Conservation (phyloP, 164 flowering plant species). For the Hamamelis virginiana region DNA sequence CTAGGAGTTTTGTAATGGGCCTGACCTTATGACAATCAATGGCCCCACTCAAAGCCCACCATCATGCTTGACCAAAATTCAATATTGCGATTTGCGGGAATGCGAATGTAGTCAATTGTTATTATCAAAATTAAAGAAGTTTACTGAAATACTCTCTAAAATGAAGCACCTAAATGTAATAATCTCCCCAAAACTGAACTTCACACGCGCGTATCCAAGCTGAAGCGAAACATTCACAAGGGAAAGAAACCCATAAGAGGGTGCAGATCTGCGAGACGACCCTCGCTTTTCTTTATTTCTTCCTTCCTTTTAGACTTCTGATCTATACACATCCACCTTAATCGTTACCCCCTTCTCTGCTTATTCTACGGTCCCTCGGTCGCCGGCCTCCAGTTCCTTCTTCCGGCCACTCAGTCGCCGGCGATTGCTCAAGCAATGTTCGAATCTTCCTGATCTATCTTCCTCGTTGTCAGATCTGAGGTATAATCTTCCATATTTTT, state of each 20-base stretch:
- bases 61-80: too few species aligned
- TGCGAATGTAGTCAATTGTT: too few species aligned
- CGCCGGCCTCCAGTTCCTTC: neutral
- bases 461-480: slow-evolving; percentile 32
- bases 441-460: slow-evolving; percentile 6
- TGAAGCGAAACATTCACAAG: neutral
- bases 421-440: neutral
- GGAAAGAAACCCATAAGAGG: neutral
- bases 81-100: too few species aligned
- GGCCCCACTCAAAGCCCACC: too few species aligned
- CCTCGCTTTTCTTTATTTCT: neutral
- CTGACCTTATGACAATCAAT: too few species aligned
- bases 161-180: too few species aligned
- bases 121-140: too few species aligned
- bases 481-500: slow-evolving; percentile 9
- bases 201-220: too few species aligned
- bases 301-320: neutral
- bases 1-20: too few species aligned
- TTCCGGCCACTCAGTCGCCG: neutral
- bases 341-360: neutral
- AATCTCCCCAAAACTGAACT: slow-evolving; percentile 11
- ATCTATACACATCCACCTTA: neutral
- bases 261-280: neutral
- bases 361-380: neutral
- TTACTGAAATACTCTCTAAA: too few species aligned